Evolutionary conservation across 2,329 filamentous ascomycete species (phyloP).

Genomic region (Ophiocordyceps sinensis): DNA sequence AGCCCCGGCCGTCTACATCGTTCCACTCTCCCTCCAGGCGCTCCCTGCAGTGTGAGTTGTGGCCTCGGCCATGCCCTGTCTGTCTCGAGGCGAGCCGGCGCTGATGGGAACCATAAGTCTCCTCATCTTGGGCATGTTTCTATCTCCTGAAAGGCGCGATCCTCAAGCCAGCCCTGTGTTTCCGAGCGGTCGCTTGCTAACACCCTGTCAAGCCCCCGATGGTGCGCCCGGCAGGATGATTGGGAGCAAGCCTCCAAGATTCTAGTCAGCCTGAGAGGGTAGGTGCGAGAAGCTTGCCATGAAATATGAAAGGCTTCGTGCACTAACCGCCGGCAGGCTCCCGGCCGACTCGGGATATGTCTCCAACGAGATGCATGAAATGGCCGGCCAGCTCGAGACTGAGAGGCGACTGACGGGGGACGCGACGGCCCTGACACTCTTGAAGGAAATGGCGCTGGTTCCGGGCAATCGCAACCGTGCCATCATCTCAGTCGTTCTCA

Average conservation of each 20-base stretch:
- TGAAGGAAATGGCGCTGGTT: constrained; percentile 49
- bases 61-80: neutral
- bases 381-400: constrained; percentile 44
- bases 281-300: neutral
- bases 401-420: constrained; percentile 44
- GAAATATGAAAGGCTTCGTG: neutral
- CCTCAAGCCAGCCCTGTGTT: neutral
- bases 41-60: constrained; percentile 39
- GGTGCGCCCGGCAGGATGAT: constrained; percentile 51
- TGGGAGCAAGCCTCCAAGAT: constrained; percentile 48
- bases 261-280: constrained; percentile 35
- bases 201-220: constrained; percentile 37
- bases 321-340: constrained; percentile 20
- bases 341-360: constrained; percentile 39
- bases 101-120: constrained; percentile 14
- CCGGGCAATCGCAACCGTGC: constrained; percentile 48
- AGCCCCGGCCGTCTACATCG: constrained; percentile 36
- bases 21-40: constrained; percentile 50
- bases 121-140: constrained; percentile 43
- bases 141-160: constrained; percentile 36
- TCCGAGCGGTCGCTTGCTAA: neutral
- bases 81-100: neutral
- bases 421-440: constrained; percentile 38
- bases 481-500: constrained; percentile 42
- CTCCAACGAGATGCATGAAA: constrained; percentile 44